Evolutionary conservation across 106 monocot genomes (phyloP).

Genomic region (Platanthera guangdongensis): DNA sequence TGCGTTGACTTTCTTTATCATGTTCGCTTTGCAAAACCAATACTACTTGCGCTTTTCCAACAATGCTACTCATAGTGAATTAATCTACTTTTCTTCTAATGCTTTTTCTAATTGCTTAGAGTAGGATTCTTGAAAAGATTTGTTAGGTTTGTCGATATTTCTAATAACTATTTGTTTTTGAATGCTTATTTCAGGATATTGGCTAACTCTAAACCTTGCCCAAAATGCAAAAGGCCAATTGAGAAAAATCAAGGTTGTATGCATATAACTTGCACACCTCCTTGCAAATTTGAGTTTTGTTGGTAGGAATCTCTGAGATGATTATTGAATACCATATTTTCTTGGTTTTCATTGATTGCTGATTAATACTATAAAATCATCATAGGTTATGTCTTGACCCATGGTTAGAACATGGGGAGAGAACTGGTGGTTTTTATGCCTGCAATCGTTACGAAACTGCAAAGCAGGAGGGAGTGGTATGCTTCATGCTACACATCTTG

Average conservation of each 20-base stretch:
- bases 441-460: conserved; percentile 86
- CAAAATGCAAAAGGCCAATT: conserved; percentile 88
- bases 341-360: background rate
- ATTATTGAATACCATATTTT: background rate
- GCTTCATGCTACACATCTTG: conserved; percentile 4
- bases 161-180: background rate
- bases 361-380: background rate
- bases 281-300: conserved; percentile 91
- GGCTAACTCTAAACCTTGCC: conserved; percentile 90
- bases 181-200: conserved; percentile 47
- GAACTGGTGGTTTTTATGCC: conserved; percentile 88
- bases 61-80: background rate
- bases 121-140: background rate
- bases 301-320: conserved; percentile 31
- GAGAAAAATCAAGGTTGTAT: conserved; percentile 94
- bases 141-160: background rate
- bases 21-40: background rate
- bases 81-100: background rate
- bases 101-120: background rate
- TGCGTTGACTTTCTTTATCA: background rate
- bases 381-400: conserved; percentile 75
- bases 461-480: conserved; percentile 82
- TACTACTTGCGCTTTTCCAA: background rate
- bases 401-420: conserved; percentile 83
- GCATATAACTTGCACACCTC: conserved; percentile 93